Percentiles rank a stretch among this genome's conserved stretches.
These are phyloP conservation scores for Gossypioides kirkii DNA, from an alignment of 345 rosid species.

Conservation along the genomic window DNA sequence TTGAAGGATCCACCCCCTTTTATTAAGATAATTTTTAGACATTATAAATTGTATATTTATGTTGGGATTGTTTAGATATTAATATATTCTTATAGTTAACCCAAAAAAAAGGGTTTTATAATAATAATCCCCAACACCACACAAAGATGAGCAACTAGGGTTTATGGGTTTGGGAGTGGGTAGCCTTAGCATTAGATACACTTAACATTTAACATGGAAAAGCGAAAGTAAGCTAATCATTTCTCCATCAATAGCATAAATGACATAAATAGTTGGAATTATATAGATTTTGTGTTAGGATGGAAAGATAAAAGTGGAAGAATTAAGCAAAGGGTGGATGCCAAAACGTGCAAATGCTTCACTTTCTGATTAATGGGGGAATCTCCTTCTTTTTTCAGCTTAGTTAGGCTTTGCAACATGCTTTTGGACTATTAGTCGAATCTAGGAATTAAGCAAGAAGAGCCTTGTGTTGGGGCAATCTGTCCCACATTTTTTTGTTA, in stretches of 20 bases:
- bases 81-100: not conserved
- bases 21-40: not conserved
- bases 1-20: slow-evolving; percentile 36
- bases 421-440: not conserved
- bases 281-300: not conserved
- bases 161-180: slow-evolving; percentile 24
- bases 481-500: not conserved
- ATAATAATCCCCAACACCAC: slow-evolving; percentile 17
- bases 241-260: slow-evolving; percentile 22
- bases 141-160: slow-evolving; percentile 20
- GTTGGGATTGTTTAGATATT: slow-evolving; percentile 11
- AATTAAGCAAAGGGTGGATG: slow-evolving; percentile 14
- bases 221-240: slow-evolving; percentile 26
- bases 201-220: slow-evolving; percentile 12
- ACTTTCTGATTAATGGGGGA: slow-evolving; percentile 15
- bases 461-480: not conserved
- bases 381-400: slow-evolving; percentile 2
- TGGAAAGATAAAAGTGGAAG: not conserved
- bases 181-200: slow-evolving; percentile 35
- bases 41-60: not conserved
- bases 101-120: too few species aligned
- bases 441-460: not conserved
- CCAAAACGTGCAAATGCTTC: slow-evolving; percentile 25
- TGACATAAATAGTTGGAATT: slow-evolving; percentile 9
- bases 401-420: slow-evolving; percentile 10